Evolutionary conservation across 106 monocot genomes (phyloP).

Genomic region (Apostasia ramifera): DNA sequence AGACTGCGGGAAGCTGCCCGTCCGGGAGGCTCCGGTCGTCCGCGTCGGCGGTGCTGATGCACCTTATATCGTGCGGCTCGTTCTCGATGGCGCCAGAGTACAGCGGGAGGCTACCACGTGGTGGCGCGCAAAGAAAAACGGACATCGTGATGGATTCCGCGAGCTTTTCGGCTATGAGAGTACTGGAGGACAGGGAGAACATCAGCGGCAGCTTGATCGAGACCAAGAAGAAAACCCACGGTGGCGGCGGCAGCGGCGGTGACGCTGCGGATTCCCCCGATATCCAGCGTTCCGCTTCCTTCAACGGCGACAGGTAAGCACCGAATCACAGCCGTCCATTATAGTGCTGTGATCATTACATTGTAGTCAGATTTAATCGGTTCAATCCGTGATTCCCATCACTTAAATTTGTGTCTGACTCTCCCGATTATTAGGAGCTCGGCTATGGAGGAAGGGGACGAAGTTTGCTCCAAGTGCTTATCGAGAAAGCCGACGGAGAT

Average conservation of each 20-base stretch:
- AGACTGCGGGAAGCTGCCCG: conserved; percentile 4
- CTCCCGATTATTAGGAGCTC: too few species aligned
- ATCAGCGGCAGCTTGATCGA: conserved; percentile 7
- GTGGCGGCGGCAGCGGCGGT: neutral
- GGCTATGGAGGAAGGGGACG: too few species aligned
- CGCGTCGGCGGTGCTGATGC: conserved; percentile 36
- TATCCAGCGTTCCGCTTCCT: neutral
- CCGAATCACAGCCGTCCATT: too few species aligned
- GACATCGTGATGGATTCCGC: neutral
- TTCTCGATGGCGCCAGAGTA: conserved; percentile 23
- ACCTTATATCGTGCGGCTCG: conserved; percentile 46
- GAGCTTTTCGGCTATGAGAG: conserved; percentile 7
- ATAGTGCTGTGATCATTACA: too few species aligned
- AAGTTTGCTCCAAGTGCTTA: too few species aligned
- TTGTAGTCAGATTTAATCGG: too few species aligned
- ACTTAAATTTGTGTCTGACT: too few species aligned
- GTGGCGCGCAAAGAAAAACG: neutral
- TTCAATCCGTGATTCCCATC: too few species aligned
- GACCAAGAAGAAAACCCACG: neutral
- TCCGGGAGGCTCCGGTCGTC: conserved; percentile 12
- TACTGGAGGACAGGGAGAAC: conserved; percentile 36
- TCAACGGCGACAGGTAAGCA: conserved; percentile 2
- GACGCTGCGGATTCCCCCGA: neutral
- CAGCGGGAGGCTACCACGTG: conserved; percentile 12
- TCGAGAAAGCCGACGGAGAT: too few species aligned